Percentiles rank a stretch among this genome's conserved stretches.
phyloP scores from a whole-genome alignment of 2,329 filamentous ascomycete genomes.

The Rachicladosporium sp. region DNA sequence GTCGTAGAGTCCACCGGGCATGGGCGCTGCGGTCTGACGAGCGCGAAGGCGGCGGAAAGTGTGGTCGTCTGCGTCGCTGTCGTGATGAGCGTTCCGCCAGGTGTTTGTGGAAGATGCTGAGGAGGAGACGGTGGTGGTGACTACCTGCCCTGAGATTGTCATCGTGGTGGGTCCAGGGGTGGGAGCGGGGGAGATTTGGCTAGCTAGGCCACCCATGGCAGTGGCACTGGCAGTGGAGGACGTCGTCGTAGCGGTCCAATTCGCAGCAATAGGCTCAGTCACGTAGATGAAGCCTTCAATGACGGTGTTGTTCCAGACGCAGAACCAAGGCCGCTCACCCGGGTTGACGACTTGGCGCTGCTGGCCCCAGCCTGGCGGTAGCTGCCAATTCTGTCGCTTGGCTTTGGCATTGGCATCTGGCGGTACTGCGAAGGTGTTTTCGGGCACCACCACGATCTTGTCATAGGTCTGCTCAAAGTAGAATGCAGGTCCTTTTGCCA shows the following conservation, averaged over 20 bases:
- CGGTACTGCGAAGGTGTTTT: conserved; percentile 21
- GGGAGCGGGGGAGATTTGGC: conserved; percentile 4
- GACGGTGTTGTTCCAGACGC: conserved; percentile 55
- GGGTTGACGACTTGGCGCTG: conserved; percentile 33
- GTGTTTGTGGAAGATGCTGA: background rate
- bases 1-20: conserved; percentile 3
- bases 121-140: background rate
- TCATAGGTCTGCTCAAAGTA: conserved; percentile 52
- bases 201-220: conserved; percentile 1
- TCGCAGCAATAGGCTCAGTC: conserved; percentile 35
- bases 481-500: conserved; percentile 46
- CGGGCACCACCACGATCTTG: conserved; percentile 47
- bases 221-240: conserved; percentile 5
- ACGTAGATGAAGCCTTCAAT: conserved; percentile 57
- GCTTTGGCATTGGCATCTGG: background rate
- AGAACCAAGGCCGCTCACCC: conserved; percentile 55
- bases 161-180: too few species aligned
- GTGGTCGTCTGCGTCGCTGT: conserved; percentile 3
- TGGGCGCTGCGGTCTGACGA: background rate
- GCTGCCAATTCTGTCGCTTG: conserved; percentile 4
- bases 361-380: conserved; percentile 15
- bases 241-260: conserved; percentile 4
- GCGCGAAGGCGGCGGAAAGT: conserved; percentile 6
- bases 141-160: too few species aligned
- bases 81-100: background rate